Evolutionary conservation across 202 grass and related monocot genomes (phyloP).

Genomic region (Bolboschoenoplectus hybrid): DNA sequence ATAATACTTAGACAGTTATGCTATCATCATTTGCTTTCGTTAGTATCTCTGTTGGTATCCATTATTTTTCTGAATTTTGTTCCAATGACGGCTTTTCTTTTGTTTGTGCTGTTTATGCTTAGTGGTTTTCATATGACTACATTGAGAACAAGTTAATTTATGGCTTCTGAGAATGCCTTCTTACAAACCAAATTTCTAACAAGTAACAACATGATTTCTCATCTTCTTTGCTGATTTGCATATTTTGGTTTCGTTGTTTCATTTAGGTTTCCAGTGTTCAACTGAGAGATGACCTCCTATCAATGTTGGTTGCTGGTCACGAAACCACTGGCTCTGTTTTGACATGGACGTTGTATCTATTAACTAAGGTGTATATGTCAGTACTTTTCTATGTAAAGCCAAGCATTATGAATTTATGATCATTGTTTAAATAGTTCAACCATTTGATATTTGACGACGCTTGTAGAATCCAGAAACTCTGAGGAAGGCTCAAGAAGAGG

Average conservation of each 20-base stretch:
- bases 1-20: conserved; percentile 37
- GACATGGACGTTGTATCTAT: conserved; percentile 95
- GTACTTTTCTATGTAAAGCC: conserved; percentile 13
- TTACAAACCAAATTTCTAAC: background rate
- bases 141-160: background rate
- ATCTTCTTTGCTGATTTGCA: conserved; percentile 3
- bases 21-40: conserved; percentile 27
- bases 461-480: conserved; percentile 79
- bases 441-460: conserved; percentile 65
- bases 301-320: conserved; percentile 98
- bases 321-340: conserved; percentile 99
- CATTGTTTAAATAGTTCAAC: conserved; percentile 38
- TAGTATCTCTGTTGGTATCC: conserved; percentile 22
- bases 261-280: conserved; percentile 80
- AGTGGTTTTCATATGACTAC: background rate
- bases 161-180: background rate
- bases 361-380: conserved; percentile 76
- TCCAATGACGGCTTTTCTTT: background rate
- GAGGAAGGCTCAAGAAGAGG: conserved; percentile 79
- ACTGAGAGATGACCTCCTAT: conserved; percentile 92
- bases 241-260: conserved; percentile 19
- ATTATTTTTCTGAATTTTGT: conserved; percentile 14
- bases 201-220: background rate
- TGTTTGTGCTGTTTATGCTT: background rate
- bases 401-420: conserved; percentile 40